Evolutionary conservation across 352 stramenopile species (phyloP), one percentile per base, ranked within the genome.

Genomic region (Aphanomyces invadans): DNA sequence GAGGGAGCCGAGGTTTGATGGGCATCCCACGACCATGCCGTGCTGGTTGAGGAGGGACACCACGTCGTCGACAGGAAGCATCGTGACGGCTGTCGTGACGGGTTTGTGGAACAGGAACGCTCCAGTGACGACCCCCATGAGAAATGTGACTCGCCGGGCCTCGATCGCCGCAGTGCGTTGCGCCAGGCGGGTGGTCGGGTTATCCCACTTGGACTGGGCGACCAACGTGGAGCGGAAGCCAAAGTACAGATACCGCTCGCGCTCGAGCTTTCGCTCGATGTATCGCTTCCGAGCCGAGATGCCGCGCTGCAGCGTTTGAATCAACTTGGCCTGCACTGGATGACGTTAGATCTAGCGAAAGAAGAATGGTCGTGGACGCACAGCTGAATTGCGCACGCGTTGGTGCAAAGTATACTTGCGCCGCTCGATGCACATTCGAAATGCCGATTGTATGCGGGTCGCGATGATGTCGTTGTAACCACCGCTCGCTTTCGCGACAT

Each of bases 51-150:
- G 76, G 11, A 87, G 59, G 19, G 59, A 67, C 70, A 1, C 87
- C 61, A 26, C 73, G 71, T 56, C 83, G 79, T 2, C 75, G 72
- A 19, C 68, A 55, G 10, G 79, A 32, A 15, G 77, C 17, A 23
- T 70, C 75, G 25, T 86, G 74, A 33, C 86, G 60, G 1, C 68
- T 54, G 12, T 79, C 72, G 33, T 86, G 78, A 32, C 19, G 49
- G 49, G 49, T 33, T 57, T 57, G 49, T 57, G 21, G 49, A 57
- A 57, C 21, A 57, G 49, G 49, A 57, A 57, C 21, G 49, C 49
- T 21, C 80, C 82, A 62, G 82, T 72, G 0, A 90, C 56, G 15
- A 90, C 73, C 54, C 88, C 77, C 77, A 92, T 83, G 48, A 92
- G 76, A 33, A 88, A 88, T 1, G 57, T 68, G 23, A 87, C 73